A percentile compares a stretch with the other conserved stretches of the same genome.
Conservation (phyloP, 1,284 basidiomycete genomes). For the Papiliotrema nemorosa region DNA sequence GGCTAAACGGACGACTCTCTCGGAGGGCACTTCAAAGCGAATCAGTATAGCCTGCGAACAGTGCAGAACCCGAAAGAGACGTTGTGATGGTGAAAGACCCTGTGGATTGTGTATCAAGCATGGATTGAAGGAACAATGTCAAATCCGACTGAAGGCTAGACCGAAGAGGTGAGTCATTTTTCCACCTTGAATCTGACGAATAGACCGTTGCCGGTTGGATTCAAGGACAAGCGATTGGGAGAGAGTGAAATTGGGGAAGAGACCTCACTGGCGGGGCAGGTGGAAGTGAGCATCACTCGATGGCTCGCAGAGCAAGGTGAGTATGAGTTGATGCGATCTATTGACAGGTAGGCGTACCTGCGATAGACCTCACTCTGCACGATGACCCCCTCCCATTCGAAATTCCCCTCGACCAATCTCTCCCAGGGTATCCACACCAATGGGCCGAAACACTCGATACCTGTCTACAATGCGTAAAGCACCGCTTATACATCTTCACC, state of each 20-base stretch:
- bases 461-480: background rate
- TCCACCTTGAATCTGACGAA: background rate
- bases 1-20: too few species aligned
- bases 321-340: background rate
- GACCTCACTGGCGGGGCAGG: too few species aligned
- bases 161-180: background rate
- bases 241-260: too few species aligned
- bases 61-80: background rate
- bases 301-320: background rate
- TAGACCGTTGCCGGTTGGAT: background rate
- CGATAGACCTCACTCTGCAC: background rate
- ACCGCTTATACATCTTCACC: background rate
- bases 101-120: background rate
- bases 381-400: background rate
- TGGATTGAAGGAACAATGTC: background rate
- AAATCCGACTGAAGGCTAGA: background rate
- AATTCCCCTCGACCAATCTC: background rate
- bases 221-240: background rate
- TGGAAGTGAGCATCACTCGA: too few species aligned
- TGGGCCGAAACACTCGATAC: background rate
- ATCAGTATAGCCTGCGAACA: slow-evolving; percentile 1
- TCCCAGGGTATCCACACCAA: background rate
- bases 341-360: background rate
- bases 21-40: too few species aligned
- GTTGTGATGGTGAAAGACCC: background rate